Conservation (phyloP, 1,284 basidiomycete species). For the Cryptococcus depauperatus region DNA sequence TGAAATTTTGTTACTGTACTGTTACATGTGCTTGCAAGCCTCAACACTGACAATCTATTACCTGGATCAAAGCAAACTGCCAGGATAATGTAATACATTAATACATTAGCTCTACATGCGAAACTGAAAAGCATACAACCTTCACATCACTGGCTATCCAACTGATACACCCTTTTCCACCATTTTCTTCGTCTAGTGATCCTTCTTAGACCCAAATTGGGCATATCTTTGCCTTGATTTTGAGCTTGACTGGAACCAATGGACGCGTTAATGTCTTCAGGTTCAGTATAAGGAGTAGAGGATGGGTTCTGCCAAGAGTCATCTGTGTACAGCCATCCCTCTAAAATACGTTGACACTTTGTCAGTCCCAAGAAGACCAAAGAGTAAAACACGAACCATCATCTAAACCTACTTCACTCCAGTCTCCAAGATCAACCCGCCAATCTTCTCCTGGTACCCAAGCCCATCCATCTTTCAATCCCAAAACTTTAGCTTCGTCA, state of each 20-base stretch:
- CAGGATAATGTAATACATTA: no score
- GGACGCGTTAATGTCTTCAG: slow-evolving; percentile 5
- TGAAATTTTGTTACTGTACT: no score
- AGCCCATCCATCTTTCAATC: slow-evolving; percentile 35
- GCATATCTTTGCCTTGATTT: slow-evolving; percentile 10
- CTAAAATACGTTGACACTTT: slow-evolving; percentile 8
- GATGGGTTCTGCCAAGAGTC: slow-evolving; percentile 41
- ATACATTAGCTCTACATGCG: no score
- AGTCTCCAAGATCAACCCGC: slow-evolving; percentile 41
- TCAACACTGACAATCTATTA: no score
- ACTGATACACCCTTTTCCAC: slow-evolving; percentile 35
- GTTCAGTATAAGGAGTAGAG: slow-evolving; percentile 18
- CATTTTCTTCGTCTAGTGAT: slow-evolving; percentile 32
- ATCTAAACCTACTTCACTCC: slow-evolving; percentile 36
- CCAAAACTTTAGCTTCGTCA: slow-evolving; percentile 26
- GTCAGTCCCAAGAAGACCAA: background rate
- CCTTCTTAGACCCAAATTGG: slow-evolving; percentile 17
- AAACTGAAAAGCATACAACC: background rate
- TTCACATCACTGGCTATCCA: slow-evolving; percentile 1
- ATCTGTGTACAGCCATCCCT: slow-evolving; percentile 43
- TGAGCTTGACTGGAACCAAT: background rate
- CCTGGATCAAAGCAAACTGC: no score
- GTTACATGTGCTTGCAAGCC: no score
- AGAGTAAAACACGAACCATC: slow-evolving; percentile 21
- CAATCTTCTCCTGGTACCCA: slow-evolving; percentile 43